Evolutionary conservation across 1,284 basidiomycete genomes (phyloP).

Genomic region (Apiotrichum gamsii): DNA sequence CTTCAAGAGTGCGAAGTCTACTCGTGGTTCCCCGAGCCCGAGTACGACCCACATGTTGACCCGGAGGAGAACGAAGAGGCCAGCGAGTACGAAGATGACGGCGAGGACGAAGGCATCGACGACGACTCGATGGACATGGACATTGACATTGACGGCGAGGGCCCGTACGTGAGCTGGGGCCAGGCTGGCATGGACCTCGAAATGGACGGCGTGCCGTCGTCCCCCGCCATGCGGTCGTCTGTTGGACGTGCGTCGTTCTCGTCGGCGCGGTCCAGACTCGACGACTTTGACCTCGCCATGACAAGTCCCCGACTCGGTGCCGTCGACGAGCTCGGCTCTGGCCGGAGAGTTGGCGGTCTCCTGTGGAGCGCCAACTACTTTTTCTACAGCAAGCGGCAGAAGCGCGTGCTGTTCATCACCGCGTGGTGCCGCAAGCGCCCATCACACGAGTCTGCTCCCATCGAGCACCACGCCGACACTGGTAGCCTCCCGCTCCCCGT

Average conservation of each 20-base stretch:
- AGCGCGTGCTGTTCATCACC: conserved; percentile 87
- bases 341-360: conserved; percentile 63
- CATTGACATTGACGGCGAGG: conserved; percentile 39
- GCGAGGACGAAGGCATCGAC: conserved; percentile 29
- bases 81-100: conserved; percentile 33
- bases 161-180: conserved; percentile 25
- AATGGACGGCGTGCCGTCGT: conserved; percentile 17
- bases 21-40: conserved; percentile 87
- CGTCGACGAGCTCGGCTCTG: conserved; percentile 46
- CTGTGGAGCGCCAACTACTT: conserved; percentile 98
- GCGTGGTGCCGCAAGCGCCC: conserved; percentile 74
- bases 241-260: not conserved
- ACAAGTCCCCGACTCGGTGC: conserved; percentile 13
- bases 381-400: conserved; percentile 80
- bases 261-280: conserved; percentile 46
- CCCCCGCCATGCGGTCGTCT: not conserved
- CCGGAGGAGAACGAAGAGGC: conserved; percentile 63
- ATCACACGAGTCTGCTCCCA: conserved; percentile 6
- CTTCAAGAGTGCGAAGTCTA: conserved; percentile 91
- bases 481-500: conserved; percentile 31
- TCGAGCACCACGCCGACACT: conserved; percentile 13
- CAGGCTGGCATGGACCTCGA: conserved; percentile 32
- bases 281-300: conserved; percentile 48
- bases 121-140: conserved; percentile 31
- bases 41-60: conserved; percentile 87